Evolutionary conservation across 257 asterid species (phyloP).

Genomic region (Salvia miltiorrhiza): DNA sequence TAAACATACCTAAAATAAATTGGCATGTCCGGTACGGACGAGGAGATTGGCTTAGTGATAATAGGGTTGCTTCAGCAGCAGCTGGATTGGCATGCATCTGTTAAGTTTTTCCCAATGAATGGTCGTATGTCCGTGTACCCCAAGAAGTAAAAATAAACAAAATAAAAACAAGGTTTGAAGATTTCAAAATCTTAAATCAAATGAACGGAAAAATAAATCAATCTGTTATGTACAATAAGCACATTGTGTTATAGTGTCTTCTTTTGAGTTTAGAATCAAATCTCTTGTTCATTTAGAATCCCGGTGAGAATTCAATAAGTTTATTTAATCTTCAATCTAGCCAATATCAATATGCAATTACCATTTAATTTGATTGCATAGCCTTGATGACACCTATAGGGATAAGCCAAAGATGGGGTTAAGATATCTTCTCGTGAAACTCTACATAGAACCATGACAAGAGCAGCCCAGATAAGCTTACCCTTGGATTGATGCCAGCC

Average conservation of each 20-base stretch:
- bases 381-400: neutral
- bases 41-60: conserved; percentile 70
- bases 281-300: neutral
- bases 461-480: neutral
- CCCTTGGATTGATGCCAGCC: neutral
- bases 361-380: conserved; percentile 12
- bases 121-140: conserved; percentile 26
- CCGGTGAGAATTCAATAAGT: neutral
- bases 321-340: neutral
- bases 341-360: neutral
- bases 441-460: neutral
- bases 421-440: neutral
- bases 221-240: neutral
- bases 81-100: conserved; percentile 85
- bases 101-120: conserved; percentile 26
- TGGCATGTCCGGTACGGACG: conserved; percentile 84
- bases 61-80: conserved; percentile 82
- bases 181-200: conserved; percentile 5
- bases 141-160: conserved; percentile 21
- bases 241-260: neutral
- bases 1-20: conserved; percentile 76
- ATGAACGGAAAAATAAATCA: neutral
- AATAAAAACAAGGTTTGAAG: conserved; percentile 18
- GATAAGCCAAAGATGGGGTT: neutral
- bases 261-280: neutral